A percentile compares a stretch with the other conserved stretches of the same genome.
Evolutionary conservation across 139 green algal species (phyloP).

Genomic region (Trebouxia sp.): DNA sequence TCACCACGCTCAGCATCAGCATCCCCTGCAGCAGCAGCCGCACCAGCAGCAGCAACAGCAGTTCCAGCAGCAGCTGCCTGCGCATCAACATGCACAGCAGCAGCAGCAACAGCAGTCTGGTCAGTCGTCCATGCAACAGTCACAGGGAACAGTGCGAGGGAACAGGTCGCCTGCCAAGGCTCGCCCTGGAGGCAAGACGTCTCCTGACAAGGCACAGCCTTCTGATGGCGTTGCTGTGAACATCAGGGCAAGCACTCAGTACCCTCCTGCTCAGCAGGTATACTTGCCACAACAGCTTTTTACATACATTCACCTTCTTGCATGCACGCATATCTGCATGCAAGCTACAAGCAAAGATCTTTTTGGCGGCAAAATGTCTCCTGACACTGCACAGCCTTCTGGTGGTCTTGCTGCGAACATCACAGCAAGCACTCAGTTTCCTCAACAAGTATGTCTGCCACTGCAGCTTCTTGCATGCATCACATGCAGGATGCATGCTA

Average conservation of each 20-base stretch:
- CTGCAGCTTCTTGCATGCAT: no score
- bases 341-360: no score
- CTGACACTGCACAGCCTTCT: no score
- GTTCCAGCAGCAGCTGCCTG: background rate
- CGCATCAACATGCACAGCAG: background rate
- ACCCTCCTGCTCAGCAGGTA: slow-evolving; percentile 1
- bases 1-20: background rate
- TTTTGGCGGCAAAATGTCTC: no score
- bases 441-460: no score
- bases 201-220: background rate
- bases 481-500: no score
- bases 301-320: no score
- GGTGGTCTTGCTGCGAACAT: no score
- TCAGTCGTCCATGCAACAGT: background rate
- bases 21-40: background rate
- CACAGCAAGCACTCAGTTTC: no score
- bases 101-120: background rate
- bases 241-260: slow-evolving; percentile 3
- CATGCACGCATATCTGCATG: no score
- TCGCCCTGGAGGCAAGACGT: background rate
- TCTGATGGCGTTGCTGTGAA: background rate
- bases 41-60: slow-evolving; percentile 1
- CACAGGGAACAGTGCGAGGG: background rate
- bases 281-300: background rate
- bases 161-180: background rate